Evolutionary conservation across 192 early-diverging fungal genomes (phyloP).

Genomic region (Umbelopsis sp.): DNA sequence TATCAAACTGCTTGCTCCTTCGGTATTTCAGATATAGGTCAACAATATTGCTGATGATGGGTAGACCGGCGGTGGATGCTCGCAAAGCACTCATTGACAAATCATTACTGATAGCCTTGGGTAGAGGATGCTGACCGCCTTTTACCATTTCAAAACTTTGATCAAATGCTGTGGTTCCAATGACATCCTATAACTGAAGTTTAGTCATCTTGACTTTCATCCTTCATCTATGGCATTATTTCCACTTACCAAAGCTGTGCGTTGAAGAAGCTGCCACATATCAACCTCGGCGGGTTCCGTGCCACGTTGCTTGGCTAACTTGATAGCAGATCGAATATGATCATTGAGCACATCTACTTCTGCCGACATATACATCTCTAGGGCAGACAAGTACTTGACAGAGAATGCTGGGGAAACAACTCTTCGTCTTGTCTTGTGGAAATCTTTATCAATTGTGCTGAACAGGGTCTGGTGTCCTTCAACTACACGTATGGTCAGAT

Average conservation of each 20-base stretch:
- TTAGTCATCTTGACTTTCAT: background rate
- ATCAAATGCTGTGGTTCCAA: conserved; percentile 58
- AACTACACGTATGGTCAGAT: conserved; percentile 6
- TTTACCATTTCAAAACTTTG: conserved; percentile 54
- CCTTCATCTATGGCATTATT: background rate
- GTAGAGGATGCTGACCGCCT: conserved; percentile 42
- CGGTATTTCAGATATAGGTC: background rate
- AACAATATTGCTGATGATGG: background rate
- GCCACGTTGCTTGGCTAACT: conserved; percentile 11
- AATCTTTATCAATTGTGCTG: conserved; percentile 36
- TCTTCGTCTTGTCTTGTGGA: conserved; percentile 45
- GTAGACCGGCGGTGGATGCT: background rate
- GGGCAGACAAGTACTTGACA: conserved; percentile 47
- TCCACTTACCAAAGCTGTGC: conserved; percentile 34
- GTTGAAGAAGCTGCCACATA: conserved; percentile 38
- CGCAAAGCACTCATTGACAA: conserved; percentile 3
- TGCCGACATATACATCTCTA: conserved; percentile 47
- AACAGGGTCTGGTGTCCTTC: conserved; percentile 31
- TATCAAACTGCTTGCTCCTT: background rate
- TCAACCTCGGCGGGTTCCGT: conserved; percentile 32
- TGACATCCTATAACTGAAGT: conserved; percentile 36
- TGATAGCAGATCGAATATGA: conserved; percentile 37
- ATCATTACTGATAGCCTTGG: conserved; percentile 22
- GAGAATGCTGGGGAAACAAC: conserved; percentile 54
- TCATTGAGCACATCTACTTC: conserved; percentile 29